Conservation (phyloP, 768 basidiomycete species). For the Suillus tomentosus region DNA sequence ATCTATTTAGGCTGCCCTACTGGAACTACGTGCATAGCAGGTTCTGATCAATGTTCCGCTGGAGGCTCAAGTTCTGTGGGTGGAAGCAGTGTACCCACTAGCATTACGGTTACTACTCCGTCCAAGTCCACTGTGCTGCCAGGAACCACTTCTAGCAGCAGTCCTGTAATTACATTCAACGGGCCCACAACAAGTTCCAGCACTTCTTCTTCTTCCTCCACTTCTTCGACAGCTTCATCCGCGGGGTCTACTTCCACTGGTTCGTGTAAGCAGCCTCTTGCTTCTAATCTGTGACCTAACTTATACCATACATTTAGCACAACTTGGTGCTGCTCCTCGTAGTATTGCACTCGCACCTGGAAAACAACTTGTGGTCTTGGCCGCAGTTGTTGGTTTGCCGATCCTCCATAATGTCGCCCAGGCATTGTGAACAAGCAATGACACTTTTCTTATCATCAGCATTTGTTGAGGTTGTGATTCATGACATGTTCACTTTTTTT, state of each 20-base stretch:
- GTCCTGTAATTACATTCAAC: neutral
- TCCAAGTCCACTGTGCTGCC: neutral
- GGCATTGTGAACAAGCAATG: neutral
- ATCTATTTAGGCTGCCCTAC: constrained; percentile 21
- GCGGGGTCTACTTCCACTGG: constrained; percentile 4
- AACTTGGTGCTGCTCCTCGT: constrained; percentile 14
- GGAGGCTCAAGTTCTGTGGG: neutral
- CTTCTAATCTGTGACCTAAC: neutral
- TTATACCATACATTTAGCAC: neutral
- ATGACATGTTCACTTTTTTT: constrained; percentile 5
- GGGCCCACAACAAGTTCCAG: neutral
- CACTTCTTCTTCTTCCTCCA: neutral
- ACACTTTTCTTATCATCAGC: neutral
- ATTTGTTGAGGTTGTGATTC: neutral
- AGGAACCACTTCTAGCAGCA: neutral
- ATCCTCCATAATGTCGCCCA: neutral
- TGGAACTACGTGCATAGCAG: neutral
- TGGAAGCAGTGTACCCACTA: neutral
- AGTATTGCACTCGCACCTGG: constrained; percentile 6
- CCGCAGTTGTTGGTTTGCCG: constrained; percentile 11
- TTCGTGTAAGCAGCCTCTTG: constrained; percentile 6
- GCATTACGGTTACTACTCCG: neutral
- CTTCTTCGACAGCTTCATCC: constrained; percentile 8
- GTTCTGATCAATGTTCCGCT: neutral
- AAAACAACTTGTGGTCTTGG: constrained; percentile 13